Evolutionary conservation across 768 basidiomycete genomes (phyloP).

Genomic region (Tulasnella calospora): DNA sequence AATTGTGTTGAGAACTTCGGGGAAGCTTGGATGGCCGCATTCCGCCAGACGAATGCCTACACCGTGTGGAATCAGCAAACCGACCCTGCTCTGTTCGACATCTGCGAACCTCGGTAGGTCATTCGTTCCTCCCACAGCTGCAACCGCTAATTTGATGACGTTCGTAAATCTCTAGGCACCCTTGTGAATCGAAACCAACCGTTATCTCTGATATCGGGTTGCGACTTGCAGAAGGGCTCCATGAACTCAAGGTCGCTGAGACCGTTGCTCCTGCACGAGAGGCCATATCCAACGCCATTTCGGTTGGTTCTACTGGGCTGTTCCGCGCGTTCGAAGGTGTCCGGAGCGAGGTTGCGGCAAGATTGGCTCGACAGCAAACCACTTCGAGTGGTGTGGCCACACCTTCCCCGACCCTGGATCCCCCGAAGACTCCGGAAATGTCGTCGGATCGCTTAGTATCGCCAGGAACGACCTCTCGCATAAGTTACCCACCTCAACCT

Average conservation of each 20-base stretch:
- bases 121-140: not conserved
- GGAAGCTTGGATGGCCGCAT: constrained; percentile 79
- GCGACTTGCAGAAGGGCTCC: constrained; percentile 86
- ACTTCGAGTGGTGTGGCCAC: constrained; percentile 16
- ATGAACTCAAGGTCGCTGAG: constrained; percentile 88
- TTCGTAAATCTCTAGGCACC: constrained; percentile 55
- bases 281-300: constrained; percentile 73
- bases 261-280: constrained; percentile 91
- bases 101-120: constrained; percentile 80
- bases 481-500: constrained; percentile 13
- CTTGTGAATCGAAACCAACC: constrained; percentile 85
- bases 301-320: constrained; percentile 68
- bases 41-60: constrained; percentile 81
- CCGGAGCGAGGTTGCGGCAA: constrained; percentile 44
- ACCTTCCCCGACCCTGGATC: not conserved
- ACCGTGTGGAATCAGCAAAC: constrained; percentile 87
- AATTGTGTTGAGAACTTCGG: constrained; percentile 76
- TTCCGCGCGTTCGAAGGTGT: constrained; percentile 91
- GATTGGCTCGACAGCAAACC: constrained; percentile 28
- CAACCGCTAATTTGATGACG: not conserved
- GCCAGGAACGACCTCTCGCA: constrained; percentile 17
- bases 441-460: not conserved
- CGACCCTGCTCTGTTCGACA: constrained; percentile 90
- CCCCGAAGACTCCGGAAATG: not conserved
- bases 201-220: constrained; percentile 88